Percentiles rank a stretch among this genome's conserved stretches.
These are phyloP conservation scores for Massarina eburnea DNA, from an alignment of 2,329 filamentous ascomycete species.

Conservation along the genomic window DNA sequence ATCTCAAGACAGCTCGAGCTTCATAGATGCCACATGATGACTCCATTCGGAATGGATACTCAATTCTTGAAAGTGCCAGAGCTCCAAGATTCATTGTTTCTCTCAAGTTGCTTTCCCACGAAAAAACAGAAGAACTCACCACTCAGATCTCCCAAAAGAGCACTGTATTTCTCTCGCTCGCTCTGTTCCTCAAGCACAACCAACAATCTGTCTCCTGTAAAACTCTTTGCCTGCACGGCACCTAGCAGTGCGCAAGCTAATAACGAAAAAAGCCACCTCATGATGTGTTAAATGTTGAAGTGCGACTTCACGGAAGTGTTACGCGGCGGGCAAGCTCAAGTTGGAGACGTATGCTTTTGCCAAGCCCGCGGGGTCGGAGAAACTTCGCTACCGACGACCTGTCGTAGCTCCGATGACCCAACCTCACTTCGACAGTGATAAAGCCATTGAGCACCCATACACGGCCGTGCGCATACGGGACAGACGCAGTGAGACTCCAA, in stretches of 20 bases:
- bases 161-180: constrained; percentile 81
- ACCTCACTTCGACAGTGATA: constrained; percentile 11
- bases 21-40: not conserved
- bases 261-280: constrained; percentile 75
- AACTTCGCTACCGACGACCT: constrained; percentile 21
- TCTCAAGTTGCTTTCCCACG: not conserved
- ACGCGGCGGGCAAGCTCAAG: constrained; percentile 19
- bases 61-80: not conserved
- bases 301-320: constrained; percentile 17
- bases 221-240: constrained; percentile 74
- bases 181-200: constrained; percentile 81
- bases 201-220: constrained; percentile 75
- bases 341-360: constrained; percentile 44
- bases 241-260: constrained; percentile 67
- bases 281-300: constrained; percentile 48
- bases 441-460: constrained; percentile 20
- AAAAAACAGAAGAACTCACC: constrained; percentile 51
- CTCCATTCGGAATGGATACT: too few species aligned
- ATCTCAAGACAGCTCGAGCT: not conserved
- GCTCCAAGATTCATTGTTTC: not conserved
- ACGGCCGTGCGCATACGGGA: not conserved
- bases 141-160: constrained; percentile 73
- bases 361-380: constrained; percentile 34
- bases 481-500: constrained; percentile 1
- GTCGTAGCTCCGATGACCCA: constrained; percentile 3